phyloP scores from a whole-genome alignment of 177 flowering plant genomes.

The Vitis hybrid region DNA sequence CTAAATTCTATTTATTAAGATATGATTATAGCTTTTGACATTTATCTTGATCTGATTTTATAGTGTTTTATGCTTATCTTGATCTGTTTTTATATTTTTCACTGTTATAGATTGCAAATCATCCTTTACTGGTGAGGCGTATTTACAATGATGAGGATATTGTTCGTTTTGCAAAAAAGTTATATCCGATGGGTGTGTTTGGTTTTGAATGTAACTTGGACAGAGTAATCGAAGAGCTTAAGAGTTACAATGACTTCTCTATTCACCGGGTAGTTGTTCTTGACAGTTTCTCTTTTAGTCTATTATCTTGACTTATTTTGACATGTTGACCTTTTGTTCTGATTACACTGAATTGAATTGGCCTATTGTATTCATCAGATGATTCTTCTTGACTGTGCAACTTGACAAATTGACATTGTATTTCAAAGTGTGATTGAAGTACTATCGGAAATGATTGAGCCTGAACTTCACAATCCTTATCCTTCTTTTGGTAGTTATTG shows the following conservation, averaged over 20 bases:
- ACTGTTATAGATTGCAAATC: constrained; percentile 84
- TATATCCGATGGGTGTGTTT: constrained; percentile 86
- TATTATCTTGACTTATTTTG: background rate
- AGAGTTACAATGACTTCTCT: constrained; percentile 79
- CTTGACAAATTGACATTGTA: too few species aligned
- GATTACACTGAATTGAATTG: too few species aligned
- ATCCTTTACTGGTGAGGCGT: constrained; percentile 91
- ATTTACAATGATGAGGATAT: constrained; percentile 78
- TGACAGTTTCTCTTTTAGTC: background rate
- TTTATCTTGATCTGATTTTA: background rate
- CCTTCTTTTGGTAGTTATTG: too few species aligned
- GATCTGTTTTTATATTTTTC: background rate
- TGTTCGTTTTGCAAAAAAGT: constrained; percentile 64
- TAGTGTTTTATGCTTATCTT: background rate
- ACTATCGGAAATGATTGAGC: too few species aligned
- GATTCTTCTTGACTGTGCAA: too few species aligned
- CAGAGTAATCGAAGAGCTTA: constrained; percentile 81
- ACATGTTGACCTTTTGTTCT: background rate
- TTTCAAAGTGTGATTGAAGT: too few species aligned
- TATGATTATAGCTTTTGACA: background rate
- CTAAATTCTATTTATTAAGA: background rate
- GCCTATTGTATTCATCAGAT: too few species aligned
- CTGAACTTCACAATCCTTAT: too few species aligned
- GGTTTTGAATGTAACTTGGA: constrained; percentile 87
- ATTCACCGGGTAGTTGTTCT: constrained; percentile 69